Conservation (phyloP, 164 flowering plant species). For the Macadamia integrifolia region DNA sequence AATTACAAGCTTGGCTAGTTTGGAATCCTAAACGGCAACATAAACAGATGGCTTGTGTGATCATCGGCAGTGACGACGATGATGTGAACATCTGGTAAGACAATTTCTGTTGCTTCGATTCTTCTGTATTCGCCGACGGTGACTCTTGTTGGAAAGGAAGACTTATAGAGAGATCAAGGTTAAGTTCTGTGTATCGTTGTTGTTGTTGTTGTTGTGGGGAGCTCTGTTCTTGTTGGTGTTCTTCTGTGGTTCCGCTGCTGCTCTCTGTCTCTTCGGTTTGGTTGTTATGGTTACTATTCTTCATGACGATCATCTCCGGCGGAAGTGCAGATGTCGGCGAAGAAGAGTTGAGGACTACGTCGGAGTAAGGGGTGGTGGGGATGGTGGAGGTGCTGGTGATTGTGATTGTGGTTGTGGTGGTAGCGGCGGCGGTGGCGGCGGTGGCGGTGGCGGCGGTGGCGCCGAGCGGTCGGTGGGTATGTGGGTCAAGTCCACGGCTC, state of each 20-base stretch:
- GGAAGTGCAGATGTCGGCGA: too few relatives aligned
- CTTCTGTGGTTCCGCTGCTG: slow-evolving; percentile 8
- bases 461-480: slow-evolving; percentile 47
- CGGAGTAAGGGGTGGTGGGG: neutral
- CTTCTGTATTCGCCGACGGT: slow-evolving; percentile 19
- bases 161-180: slow-evolving; percentile 37
- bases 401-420: too few relatives aligned
- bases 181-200: slow-evolving; percentile 12
- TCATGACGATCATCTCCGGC: neutral
- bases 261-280: slow-evolving; percentile 4
- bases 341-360: too few relatives aligned
- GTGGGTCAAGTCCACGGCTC: slow-evolving; percentile 46
- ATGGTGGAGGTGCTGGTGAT: neutral
- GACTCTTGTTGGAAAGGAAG: slow-evolving; percentile 11
- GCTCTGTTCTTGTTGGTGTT: slow-evolving; percentile 2
- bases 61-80: slow-evolving; percentile 2
- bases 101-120: slow-evolving; percentile 16
- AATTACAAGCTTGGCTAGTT: slow-evolving; percentile 18
- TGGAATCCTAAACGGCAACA: slow-evolving; percentile 27
- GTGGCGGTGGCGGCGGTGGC: slow-evolving; percentile 14
- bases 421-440: neutral
- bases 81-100: neutral
- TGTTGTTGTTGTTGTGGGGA: slow-evolving; percentile 1
- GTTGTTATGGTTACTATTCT: neutral
- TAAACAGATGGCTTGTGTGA: slow-evolving; percentile 17